Evolutionary conservation across 1,139 yeast species (phyloP).

Genomic region (Debaryomycetaceae sp.): DNA sequence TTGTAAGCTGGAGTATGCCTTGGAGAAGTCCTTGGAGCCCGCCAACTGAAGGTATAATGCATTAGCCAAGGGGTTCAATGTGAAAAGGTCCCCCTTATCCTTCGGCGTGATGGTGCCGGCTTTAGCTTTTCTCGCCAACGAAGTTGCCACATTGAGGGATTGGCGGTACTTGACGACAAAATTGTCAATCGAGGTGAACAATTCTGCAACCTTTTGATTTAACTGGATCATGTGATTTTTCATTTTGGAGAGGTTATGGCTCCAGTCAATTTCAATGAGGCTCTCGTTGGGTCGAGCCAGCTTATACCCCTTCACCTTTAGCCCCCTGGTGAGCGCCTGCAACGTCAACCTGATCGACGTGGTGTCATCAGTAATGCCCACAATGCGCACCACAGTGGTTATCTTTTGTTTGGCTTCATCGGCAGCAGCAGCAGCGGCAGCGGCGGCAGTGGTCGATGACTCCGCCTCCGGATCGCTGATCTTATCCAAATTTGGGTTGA

Average conservation of each 20-base stretch:
- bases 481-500: constrained; percentile 38
- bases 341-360: constrained; percentile 45
- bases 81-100: constrained; percentile 32
- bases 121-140: constrained; percentile 7
- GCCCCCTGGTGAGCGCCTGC: constrained; percentile 52
- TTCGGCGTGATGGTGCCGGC: constrained; percentile 6
- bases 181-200: constrained; percentile 38
- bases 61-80: constrained; percentile 59
- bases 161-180: constrained; percentile 41
- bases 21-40: constrained; percentile 41
- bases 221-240: constrained; percentile 21
- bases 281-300: constrained; percentile 25
- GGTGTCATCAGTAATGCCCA: constrained; percentile 45
- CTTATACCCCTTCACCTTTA: constrained; percentile 13
- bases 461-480: constrained; percentile 21
- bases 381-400: constrained; percentile 47
- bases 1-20: constrained; percentile 37
- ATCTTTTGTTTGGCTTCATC: constrained; percentile 16
- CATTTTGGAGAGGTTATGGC: constrained; percentile 15
- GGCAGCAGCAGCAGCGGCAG: constrained; percentile 12
- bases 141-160: constrained; percentile 13
- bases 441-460: constrained; percentile 6
- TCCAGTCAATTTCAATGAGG: constrained; percentile 26
- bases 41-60: constrained; percentile 52
- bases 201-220: constrained; percentile 18